Evolutionary conservation across 495 filamentous ascomycete species (phyloP).

Genomic region (Penicillium turbatum): DNA sequence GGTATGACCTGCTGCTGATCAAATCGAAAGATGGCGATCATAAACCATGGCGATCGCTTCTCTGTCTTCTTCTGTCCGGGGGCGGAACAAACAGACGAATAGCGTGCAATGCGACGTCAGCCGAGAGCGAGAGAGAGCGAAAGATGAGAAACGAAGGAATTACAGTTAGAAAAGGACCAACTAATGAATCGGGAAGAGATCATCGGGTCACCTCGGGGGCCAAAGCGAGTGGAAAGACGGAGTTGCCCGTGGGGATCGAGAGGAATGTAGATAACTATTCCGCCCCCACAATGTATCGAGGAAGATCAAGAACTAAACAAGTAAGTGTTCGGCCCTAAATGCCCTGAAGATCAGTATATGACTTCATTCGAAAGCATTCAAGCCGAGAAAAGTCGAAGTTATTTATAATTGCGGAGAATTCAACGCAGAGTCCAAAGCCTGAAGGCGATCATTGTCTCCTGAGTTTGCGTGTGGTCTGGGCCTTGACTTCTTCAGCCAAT

Average conservation of each 20-base stretch:
- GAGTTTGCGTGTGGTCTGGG: no score
- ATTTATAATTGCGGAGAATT: no score
- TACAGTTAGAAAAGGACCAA: background rate
- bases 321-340: no score
- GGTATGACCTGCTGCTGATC: background rate
- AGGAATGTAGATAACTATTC: slow-evolving; percentile 25
- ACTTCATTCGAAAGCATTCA: no score
- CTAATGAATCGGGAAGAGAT: background rate
- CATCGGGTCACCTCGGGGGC: slow-evolving; percentile 15
- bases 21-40: background rate
- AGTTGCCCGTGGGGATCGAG: slow-evolving; percentile 34
- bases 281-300: background rate
- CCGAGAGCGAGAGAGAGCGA: background rate
- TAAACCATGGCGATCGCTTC: background rate
- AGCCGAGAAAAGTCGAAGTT: no score
- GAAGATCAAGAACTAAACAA: no score
- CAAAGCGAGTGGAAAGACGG: slow-evolving; percentile 43
- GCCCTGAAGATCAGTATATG: no score
- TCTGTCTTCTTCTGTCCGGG: no score
- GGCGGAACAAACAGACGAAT: background rate
- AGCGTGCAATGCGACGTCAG: background rate
- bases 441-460: no score
- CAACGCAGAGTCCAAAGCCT: no score
- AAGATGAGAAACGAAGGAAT: background rate
- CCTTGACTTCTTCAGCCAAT: no score